Base-by-base conservation (phyloP, 768 basidiomycete genomes). In the Auriscalpium vulgare region DNA sequence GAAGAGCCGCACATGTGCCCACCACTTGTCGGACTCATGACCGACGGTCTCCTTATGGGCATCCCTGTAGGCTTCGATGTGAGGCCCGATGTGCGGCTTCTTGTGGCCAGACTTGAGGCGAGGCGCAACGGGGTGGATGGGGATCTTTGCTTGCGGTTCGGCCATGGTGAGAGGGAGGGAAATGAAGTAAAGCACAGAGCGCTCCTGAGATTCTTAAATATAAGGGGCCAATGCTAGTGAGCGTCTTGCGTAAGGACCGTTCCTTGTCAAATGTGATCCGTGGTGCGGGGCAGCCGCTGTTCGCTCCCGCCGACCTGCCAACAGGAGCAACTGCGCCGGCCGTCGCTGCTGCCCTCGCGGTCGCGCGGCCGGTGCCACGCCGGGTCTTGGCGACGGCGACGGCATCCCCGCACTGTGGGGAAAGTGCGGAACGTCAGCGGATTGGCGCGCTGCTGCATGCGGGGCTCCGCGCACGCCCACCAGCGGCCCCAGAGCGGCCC, bases 1-100 rank as follows among this genome's bases (percentile, higher is more conserved):
- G 38, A 38, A 4, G 37, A 35, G 3, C 59, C 63, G 45, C 38
- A 86, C 91, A 78, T 87, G 82, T 45, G 81, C 81, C 94, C 94
- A 97, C 89, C 90, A 97, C 58, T 77, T 75, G 65, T 97, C 93
- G 13, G 82, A 84, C 62, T 82, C 80, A 53, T 81, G 75, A 21
- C 91, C 94, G 35, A 95, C 65, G 11, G 91, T 90, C 68, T 82
- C 71, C 6, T 74, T 71, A 71, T 95, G 91, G 21, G 78, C 78
- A 8, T 69, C 67, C 58, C 71, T 74, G 73, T 95, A 95, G 13
- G 85, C 85, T n/a, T 84, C 70, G 63, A 86, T 79, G 68, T 87
- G 75, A 16, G 92, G 91, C 0, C 86, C 88, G 23, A 97, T 65
- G 68, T 95, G 91, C 2, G 90, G 89, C 29, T 63, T 79, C 68